Percentiles rank a stretch among this genome's conserved stretches.
These are phyloP conservation scores for Dactylella cylindrospora DNA, from an alignment of 2,329 filamentous ascomycete genomes.

Conservation along the genomic window DNA sequence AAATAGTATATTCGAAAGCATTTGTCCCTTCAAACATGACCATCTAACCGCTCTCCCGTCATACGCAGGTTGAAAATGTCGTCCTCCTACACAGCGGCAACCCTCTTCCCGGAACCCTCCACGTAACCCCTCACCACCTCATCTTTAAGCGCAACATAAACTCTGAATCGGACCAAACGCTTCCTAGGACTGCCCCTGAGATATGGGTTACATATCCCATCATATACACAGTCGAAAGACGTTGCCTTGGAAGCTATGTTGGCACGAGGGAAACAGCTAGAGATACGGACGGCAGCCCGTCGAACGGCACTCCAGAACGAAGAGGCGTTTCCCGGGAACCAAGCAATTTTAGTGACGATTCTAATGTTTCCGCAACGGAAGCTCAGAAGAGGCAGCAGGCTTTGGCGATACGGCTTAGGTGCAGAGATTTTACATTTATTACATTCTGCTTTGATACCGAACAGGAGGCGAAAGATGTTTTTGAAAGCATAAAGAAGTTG, in stretches of 20 bases:
- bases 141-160: constrained; percentile 51
- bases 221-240: constrained; percentile 67
- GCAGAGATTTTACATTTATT: constrained; percentile 90
- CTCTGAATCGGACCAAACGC: constrained; percentile 12
- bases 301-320: constrained; percentile 4
- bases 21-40: background rate
- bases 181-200: constrained; percentile 57
- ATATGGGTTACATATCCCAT: constrained; percentile 95
- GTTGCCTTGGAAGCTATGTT: constrained; percentile 33
- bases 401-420: constrained; percentile 70
- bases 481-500: constrained; percentile 77
- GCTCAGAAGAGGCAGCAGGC: constrained; percentile 37
- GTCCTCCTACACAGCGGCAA: constrained; percentile 64
- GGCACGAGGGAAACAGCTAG: constrained; percentile 5
- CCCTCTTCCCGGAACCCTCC: constrained; percentile 61
- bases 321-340: constrained; percentile 59
- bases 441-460: constrained; percentile 83
- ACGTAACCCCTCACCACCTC: constrained; percentile 65
- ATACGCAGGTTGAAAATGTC: constrained; percentile 61
- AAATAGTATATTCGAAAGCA: too few relatives aligned
- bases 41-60: background rate
- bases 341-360: constrained; percentile 51
- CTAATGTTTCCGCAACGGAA: constrained; percentile 56
- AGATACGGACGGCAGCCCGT: background rate
- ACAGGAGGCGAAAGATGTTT: constrained; percentile 75